These are phyloP conservation scores for Breynia disticha DNA, from an alignment of 441 rosid genomes.

Conservation along the genomic window DNA sequence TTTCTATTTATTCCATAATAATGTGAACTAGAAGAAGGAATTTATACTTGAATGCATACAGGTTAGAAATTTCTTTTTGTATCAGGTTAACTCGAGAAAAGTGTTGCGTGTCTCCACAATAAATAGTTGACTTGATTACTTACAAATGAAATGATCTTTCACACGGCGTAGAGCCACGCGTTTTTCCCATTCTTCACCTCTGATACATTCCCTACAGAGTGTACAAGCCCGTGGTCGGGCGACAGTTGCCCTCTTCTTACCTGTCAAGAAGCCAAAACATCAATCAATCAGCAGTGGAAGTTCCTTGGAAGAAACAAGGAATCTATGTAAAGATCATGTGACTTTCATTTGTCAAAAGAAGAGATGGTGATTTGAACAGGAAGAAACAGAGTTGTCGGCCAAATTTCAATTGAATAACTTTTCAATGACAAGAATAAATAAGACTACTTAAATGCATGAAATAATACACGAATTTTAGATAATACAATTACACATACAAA, in stretches of 20 bases:
- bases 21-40: too few relatives aligned
- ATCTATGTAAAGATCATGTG: not conserved
- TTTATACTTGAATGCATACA: too few relatives aligned
- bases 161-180: constrained; percentile 57
- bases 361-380: too few relatives aligned
- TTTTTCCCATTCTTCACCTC: constrained; percentile 49
- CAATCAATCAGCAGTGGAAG: constrained; percentile 6
- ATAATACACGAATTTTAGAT: too few relatives aligned
- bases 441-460: too few relatives aligned
- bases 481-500: too few relatives aligned
- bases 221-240: constrained; percentile 76
- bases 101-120: not conserved
- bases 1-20: too few relatives aligned
- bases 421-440: too few relatives aligned
- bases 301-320: not conserved
- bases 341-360: too few relatives aligned
- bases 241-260: constrained; percentile 69
- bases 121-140: constrained; percentile 20
- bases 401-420: too few relatives aligned
- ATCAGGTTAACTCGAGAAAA: not conserved
- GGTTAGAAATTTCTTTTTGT: not conserved
- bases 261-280: constrained; percentile 33
- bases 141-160: constrained; percentile 88
- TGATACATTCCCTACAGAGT: constrained; percentile 79
- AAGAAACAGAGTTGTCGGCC: too few relatives aligned